Percentiles rank a stretch among this genome's conserved stretches.
These are phyloP conservation scores for Saccharomyces mikatae DNA, from an alignment of 805 yeast genomes.

Conservation along the genomic window DNA sequence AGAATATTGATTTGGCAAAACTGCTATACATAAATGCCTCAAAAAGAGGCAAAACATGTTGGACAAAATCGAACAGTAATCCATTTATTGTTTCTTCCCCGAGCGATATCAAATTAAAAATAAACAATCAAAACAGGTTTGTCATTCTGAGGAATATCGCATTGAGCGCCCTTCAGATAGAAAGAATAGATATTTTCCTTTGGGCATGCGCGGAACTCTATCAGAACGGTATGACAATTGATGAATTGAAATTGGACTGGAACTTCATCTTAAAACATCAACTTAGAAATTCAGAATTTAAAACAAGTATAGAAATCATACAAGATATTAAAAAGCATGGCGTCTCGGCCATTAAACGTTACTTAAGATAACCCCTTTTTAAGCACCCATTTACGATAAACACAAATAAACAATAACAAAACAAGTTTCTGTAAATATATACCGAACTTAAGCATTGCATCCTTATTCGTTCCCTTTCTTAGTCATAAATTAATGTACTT, in stretches of 20 bases:
- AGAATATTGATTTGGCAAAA: constrained; percentile 16
- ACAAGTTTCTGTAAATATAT: not conserved
- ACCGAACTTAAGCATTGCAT: not conserved
- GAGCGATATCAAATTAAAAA: constrained; percentile 9
- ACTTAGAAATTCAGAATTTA: constrained; percentile 9
- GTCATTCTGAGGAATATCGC: constrained; percentile 24
- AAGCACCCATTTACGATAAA: not conserved
- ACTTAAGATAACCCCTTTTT: constrained; percentile 4
- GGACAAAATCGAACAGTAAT: constrained; percentile 7
- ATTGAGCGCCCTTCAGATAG: constrained; percentile 9
- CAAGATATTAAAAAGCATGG: constrained; percentile 5
- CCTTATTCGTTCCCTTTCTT: not conserved
- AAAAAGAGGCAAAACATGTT: not conserved
- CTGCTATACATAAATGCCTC: constrained; percentile 11
- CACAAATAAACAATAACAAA: not conserved
- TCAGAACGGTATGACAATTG: constrained; percentile 13
- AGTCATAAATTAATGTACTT: not conserved
- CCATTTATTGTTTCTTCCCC: constrained; percentile 20
- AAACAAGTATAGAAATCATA: constrained; percentile 4
- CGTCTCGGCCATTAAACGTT: constrained; percentile 4
- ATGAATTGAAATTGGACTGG: constrained; percentile 24
- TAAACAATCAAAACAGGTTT: constrained; percentile 15
- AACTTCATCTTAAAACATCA: constrained; percentile 17
- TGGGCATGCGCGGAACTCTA: constrained; percentile 25
- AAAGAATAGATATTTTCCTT: constrained; percentile 15